Evolutionary conservation across 202 grass and related monocot genomes (phyloP), one percentile per base, ranked within the genome.

Genomic region (Hordeum pubiflorum): DNA sequence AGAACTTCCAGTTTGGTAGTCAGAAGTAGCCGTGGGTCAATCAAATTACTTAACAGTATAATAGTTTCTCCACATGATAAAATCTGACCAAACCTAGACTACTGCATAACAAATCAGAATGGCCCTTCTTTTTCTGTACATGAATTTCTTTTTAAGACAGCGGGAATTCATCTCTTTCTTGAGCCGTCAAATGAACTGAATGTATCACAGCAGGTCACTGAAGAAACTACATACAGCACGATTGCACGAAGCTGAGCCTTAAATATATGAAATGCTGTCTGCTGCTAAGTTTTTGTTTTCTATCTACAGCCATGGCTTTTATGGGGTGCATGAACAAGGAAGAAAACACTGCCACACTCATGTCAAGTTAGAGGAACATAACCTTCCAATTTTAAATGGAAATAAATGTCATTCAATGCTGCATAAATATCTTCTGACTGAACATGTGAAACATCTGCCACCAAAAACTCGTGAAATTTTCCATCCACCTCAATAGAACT

Each of bases 401-500:
- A 22, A 58, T 91, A 81, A 72, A 99, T 80, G 83, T 91, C 83
- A 68, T 87, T 31, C 43, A 93, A 58, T 64, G 81, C 81, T 85
- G 67, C 27, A 89, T 85, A 91, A 75, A 87, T 91, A 73, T 85
- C 84, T 83, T 89, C 81, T 38, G 89, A 89, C 22, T 67, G 36
- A 20, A 73, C 69, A 83, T 91, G 86, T 58, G 75, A 91, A 74
- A 73, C 71, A 77, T 89, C 86, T 58, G 86, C 84, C 0, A 18
- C 86, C 62, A 82, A 83, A 67, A 94, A 89, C 50, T 87, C 57
- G n/a, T 91, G 81, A 82, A 80, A 80, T 26, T 73, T 87, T 10
- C 84, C 91, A 64, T 83, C 62, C 38, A 94, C 78, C 82, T 89
- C 86, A 24, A 89, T 73, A 44, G 38, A 91, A 50, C 91, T 91